A percentile compares a stretch with the other conserved stretches of the same genome.
These are phyloP conservation scores for Niebla homalea DNA, from an alignment of 495 filamentous ascomycete genomes.

Conservation along the genomic window DNA sequence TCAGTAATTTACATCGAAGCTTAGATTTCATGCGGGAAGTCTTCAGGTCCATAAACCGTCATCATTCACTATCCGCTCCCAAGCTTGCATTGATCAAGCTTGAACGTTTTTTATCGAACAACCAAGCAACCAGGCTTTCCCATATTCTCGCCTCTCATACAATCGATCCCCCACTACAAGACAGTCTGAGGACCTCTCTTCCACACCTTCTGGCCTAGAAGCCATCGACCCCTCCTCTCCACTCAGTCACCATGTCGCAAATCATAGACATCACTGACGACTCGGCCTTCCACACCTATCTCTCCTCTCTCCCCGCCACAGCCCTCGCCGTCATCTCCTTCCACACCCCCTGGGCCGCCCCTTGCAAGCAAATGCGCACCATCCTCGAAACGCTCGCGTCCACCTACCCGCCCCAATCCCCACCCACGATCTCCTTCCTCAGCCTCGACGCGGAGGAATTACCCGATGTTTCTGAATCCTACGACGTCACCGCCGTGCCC, in stretches of 20 bases:
- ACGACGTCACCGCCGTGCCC: conserved; percentile 88
- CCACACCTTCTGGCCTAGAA: too few species aligned
- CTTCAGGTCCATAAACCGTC: too few species aligned
- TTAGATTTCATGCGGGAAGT: too few species aligned
- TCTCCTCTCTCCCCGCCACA: conserved; percentile 48
- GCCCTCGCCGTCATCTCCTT: conserved; percentile 78
- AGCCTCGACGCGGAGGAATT: conserved; percentile 83
- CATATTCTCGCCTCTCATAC: too few species aligned
- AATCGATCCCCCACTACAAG: too few species aligned
- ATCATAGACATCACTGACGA: conserved; percentile 61
- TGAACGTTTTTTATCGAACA: too few species aligned
- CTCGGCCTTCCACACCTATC: conserved; percentile 50
- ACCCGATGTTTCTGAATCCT: conserved; percentile 71
- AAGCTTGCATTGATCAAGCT: too few species aligned
- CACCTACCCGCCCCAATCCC: conserved; percentile 55
- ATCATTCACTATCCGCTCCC: too few species aligned
- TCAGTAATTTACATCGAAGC: too few species aligned
- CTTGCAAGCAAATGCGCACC: conserved; percentile 84
- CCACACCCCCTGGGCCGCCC: conserved; percentile 92
- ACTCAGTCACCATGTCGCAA: conserved; percentile 42
- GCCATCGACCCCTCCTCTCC: too few species aligned
- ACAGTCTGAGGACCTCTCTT: too few species aligned
- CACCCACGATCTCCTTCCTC: conserved; percentile 63
- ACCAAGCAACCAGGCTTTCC: too few species aligned
- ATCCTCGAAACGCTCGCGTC: conserved; percentile 73